Evolutionary conservation across 2,329 filamentous ascomycete species (phyloP).

Genomic region (Davidsoniella virescens): DNA sequence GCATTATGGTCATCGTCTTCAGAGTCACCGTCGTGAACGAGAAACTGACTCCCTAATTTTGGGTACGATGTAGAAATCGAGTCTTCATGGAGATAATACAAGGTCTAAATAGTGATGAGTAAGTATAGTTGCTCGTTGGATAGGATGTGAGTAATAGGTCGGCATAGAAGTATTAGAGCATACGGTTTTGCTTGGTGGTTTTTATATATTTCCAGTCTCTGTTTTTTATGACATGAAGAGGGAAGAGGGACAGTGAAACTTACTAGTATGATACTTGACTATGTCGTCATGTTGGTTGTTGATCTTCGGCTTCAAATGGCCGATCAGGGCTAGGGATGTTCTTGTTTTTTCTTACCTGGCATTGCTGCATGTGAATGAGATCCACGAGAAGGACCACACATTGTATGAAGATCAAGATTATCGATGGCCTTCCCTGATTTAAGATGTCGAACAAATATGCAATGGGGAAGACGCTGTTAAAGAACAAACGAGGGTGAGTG

Average conservation of each 20-base stretch:
- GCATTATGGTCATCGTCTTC: conserved; percentile 13
- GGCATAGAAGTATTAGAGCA: not conserved
- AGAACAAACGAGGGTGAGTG: not conserved
- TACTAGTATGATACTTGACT: conserved; percentile 2
- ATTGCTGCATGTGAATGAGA: conserved; percentile 9
- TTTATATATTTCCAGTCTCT: too few species aligned
- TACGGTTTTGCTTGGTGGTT: too few species aligned
- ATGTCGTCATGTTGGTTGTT: not conserved
- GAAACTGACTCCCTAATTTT: conserved; percentile 13
- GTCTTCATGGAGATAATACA: not conserved
- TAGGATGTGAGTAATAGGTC: not conserved
- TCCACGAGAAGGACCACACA: conserved; percentile 12
- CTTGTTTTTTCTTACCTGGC: conserved; percentile 12
- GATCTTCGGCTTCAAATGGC: not conserved
- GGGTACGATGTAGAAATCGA: conserved; percentile 10
- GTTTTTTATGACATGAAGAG: too few species aligned
- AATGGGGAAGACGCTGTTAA: not conserved
- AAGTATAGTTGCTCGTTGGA: too few species aligned
- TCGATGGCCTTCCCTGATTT: too few species aligned
- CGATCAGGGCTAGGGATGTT: not conserved
- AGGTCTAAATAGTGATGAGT: too few species aligned
- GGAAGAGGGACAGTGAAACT: not conserved
- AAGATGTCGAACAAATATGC: not conserved
- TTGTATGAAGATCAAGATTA: not conserved
- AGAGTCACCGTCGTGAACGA: conserved; percentile 14